These are phyloP conservation scores for Sclerotinia borealis DNA, from an alignment of 2,329 filamentous ascomycete genomes.

Conservation along the genomic window DNA sequence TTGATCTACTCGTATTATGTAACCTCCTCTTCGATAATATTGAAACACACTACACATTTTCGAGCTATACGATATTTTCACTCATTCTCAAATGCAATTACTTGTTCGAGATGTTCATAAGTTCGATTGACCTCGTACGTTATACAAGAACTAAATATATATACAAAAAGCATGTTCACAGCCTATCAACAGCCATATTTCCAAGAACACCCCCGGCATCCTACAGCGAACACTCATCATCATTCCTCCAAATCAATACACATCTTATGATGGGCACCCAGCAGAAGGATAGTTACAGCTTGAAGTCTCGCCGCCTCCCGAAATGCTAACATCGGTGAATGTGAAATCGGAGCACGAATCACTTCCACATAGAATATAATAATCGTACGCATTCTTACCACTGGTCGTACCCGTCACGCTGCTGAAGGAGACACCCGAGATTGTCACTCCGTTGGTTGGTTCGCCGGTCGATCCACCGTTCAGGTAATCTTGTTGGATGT, in stretches of 20 bases:
- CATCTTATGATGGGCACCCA: neutral
- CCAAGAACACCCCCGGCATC: neutral
- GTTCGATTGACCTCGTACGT: neutral
- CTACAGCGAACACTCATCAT: neutral
- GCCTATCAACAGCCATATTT: neutral
- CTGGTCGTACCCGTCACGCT: slow-evolving; percentile 39
- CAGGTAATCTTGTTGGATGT: slow-evolving; percentile 52
- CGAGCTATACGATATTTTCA: too few relatives aligned
- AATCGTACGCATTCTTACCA: slow-evolving; percentile 32
- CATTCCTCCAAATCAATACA: neutral
- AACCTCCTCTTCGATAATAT: too few relatives aligned
- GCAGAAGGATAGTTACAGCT: neutral
- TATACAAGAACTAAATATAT: neutral
- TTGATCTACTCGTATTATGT: too few relatives aligned
- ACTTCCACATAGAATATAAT: slow-evolving; percentile 50
- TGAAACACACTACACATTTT: too few relatives aligned
- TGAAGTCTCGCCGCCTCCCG: neutral
- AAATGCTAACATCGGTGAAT: slow-evolving; percentile 1
- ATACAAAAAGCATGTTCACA: neutral
- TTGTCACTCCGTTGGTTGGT: slow-evolving; percentile 39
- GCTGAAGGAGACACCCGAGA: slow-evolving; percentile 42
- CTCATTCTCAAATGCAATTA: neutral
- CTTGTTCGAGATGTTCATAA: neutral
- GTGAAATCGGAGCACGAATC: slow-evolving; percentile 38
- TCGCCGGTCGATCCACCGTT: slow-evolving; percentile 24